A percentile compares a stretch with the other conserved stretches of the same genome.
Conservation (phyloP, 495 filamentous ascomycete species). For the Neohortaea acidophila region DNA sequence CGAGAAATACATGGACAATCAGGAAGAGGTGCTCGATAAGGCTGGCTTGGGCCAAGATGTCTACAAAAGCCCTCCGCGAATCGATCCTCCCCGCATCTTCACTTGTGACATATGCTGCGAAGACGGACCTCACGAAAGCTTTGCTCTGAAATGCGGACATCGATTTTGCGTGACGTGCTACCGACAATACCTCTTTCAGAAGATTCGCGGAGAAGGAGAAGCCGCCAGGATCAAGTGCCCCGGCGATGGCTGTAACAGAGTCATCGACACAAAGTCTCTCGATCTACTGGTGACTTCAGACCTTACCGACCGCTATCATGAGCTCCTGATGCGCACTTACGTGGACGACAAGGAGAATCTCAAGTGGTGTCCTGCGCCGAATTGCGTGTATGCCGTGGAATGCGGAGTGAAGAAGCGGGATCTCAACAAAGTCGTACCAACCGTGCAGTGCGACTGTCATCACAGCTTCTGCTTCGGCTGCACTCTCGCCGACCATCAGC, state of each 20-base stretch:
- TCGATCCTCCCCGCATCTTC: conserved; percentile 60
- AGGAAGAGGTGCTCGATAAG: conserved; percentile 61
- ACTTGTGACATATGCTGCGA: conserved; percentile 94
- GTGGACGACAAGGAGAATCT: conserved; percentile 91
- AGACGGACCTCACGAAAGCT: conserved; percentile 67
- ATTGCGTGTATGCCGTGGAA: conserved; percentile 84
- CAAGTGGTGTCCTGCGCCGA: conserved; percentile 93
- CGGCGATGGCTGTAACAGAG: conserved; percentile 67
- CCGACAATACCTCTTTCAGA: conserved; percentile 72
- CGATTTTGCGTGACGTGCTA: conserved; percentile 94
- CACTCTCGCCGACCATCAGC: conserved; percentile 79
- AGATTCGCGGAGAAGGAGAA: conserved; percentile 89
- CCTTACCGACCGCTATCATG: conserved; percentile 64
- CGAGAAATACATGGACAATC: conserved; percentile 83
- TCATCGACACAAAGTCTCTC: conserved; percentile 80
- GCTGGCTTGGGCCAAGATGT: conserved; percentile 61
- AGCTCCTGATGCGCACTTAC: conserved; percentile 79
- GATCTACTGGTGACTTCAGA: conserved; percentile 65
- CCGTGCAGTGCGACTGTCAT: conserved; percentile 68
- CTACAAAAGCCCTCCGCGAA: conserved; percentile 48
- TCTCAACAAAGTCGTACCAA: conserved; percentile 69
- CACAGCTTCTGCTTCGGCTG: conserved; percentile 96
- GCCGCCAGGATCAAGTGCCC: conserved; percentile 91
- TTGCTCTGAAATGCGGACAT: conserved; percentile 90
- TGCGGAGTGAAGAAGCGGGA: conserved; percentile 76